A percentile compares a stretch with the other conserved stretches of the same genome.
These are phyloP conservation scores for Termitomyces sp. DNA, from an alignment of 768 basidiomycete species.

Conservation along the genomic window DNA sequence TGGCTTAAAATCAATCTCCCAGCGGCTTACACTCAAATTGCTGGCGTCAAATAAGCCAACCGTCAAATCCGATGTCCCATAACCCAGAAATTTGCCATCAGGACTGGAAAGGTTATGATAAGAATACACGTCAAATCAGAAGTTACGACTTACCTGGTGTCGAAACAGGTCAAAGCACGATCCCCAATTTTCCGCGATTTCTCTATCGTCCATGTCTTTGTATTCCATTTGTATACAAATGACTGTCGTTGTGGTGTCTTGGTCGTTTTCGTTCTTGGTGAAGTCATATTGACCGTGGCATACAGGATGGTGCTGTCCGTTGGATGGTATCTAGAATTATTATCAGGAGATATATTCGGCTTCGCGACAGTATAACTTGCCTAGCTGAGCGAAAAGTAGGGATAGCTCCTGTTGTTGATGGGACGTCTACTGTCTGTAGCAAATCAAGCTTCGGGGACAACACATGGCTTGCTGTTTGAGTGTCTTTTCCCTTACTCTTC, in stretches of 20 bases:
- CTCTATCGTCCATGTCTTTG: constrained; percentile 59
- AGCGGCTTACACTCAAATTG: constrained; percentile 59
- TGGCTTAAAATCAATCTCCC: not conserved
- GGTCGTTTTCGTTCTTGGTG: constrained; percentile 49
- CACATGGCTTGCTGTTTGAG: constrained; percentile 10
- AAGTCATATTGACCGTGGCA: constrained; percentile 64
- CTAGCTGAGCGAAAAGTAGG: constrained; percentile 64
- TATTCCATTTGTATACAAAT: constrained; percentile 71
- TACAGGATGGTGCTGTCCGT: constrained; percentile 48
- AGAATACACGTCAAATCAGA: not conserved
- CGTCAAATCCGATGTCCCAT: constrained; percentile 81
- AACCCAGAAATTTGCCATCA: constrained; percentile 79
- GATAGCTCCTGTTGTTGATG: constrained; percentile 38
- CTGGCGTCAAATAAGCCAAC: constrained; percentile 80
- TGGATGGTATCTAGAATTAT: constrained; percentile 48
- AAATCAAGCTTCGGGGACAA: constrained; percentile 23
- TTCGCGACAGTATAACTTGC: constrained; percentile 14
- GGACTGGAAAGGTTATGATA: constrained; percentile 37
- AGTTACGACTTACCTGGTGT: constrained; percentile 60
- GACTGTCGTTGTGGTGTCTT: constrained; percentile 55
- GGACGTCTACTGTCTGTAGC: constrained; percentile 48
- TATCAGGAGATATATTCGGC: not conserved
- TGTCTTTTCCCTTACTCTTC: constrained; percentile 38
- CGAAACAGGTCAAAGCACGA: constrained; percentile 81
- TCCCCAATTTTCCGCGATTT: constrained; percentile 71